These are phyloP conservation scores for Candida maltosa DNA, from an alignment of 805 yeast species.

Conservation along the genomic window DNA sequence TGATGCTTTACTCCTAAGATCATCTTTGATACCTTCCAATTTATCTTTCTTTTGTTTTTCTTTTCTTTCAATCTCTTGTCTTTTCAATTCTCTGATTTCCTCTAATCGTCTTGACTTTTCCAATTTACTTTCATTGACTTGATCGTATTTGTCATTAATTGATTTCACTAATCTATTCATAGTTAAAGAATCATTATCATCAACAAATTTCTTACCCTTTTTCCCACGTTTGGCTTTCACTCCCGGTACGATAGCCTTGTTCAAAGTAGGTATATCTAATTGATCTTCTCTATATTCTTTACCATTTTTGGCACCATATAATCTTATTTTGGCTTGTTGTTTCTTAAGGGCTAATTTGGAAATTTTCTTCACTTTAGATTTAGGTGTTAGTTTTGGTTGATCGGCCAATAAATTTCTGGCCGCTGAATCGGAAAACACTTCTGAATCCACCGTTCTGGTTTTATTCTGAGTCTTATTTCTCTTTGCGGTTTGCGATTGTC, in stretches of 20 bases:
- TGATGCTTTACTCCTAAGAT: conserved; percentile 69
- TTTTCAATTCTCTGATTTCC: conserved; percentile 81
- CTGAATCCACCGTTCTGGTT: conserved; percentile 58
- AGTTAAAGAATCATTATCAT: conserved; percentile 60
- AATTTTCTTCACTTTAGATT: conserved; percentile 48
- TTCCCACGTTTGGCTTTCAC: conserved; percentile 73
- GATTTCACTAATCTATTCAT: conserved; percentile 70
- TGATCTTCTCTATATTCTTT: conserved; percentile 72
- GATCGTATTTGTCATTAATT: conserved; percentile 79
- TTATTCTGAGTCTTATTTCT: conserved; percentile 51
- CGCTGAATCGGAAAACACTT: conserved; percentile 60
- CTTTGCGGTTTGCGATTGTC: conserved; percentile 59
- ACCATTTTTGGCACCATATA: conserved; percentile 63
- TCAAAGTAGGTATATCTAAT: conserved; percentile 72
- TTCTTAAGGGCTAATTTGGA: conserved; percentile 57
- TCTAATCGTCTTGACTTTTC: conserved; percentile 89
- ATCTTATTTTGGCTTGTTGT: conserved; percentile 58
- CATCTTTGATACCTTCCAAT: conserved; percentile 73
- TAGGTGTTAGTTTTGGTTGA: conserved; percentile 60
- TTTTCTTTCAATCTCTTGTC: conserved; percentile 81
- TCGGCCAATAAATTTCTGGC: conserved; percentile 64
- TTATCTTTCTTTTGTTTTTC: conserved; percentile 68
- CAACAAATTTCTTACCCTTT: conserved; percentile 79
- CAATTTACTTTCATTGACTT: conserved; percentile 78
- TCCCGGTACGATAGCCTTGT: conserved; percentile 85